Evolutionary conservation across 768 basidiomycete species (phyloP).

Genomic region (Leccinum olivaceopallidum): DNA sequence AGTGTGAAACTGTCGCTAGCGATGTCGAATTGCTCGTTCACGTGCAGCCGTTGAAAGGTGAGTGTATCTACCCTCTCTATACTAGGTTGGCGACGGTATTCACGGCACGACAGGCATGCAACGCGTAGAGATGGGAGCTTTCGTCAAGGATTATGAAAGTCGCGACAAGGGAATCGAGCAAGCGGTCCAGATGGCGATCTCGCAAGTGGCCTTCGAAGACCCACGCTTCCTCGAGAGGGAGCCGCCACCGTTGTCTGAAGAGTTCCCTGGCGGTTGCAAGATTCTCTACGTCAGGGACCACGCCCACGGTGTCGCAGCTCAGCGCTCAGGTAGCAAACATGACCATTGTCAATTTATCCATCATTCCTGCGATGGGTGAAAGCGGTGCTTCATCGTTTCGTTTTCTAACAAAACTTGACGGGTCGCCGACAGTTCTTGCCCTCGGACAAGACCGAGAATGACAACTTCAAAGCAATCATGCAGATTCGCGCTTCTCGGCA

Average conservation of each 20-base stretch:
- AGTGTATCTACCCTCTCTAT: conserved; percentile 12
- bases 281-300: conserved; percentile 96
- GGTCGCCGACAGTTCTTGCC: conserved; percentile 71
- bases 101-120: conserved; percentile 63
- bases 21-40: conserved; percentile 76
- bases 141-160: conserved; percentile 90
- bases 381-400: neutral
- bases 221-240: conserved; percentile 81
- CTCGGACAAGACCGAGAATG: conserved; percentile 76
- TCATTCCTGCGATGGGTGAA: conserved; percentile 76
- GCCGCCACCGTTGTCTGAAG: conserved; percentile 79
- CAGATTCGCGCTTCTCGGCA: conserved; percentile 43
- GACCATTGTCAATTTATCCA: conserved; percentile 66
- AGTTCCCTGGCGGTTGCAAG: conserved; percentile 87
- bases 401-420: conserved; percentile 2
- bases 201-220: conserved; percentile 84
- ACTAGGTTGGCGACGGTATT: neutral
- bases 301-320: conserved; percentile 91
- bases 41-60: conserved; percentile 89
- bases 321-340: conserved; percentile 72
- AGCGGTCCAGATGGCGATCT: conserved; percentile 84
- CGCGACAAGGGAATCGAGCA: conserved; percentile 80
- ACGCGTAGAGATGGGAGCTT: conserved; percentile 82
- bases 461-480: conserved; percentile 74
- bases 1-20: too few species aligned